phyloP scores from a whole-genome alignment of 257 asterid genomes.

The Plectranthus barbatus region DNA sequence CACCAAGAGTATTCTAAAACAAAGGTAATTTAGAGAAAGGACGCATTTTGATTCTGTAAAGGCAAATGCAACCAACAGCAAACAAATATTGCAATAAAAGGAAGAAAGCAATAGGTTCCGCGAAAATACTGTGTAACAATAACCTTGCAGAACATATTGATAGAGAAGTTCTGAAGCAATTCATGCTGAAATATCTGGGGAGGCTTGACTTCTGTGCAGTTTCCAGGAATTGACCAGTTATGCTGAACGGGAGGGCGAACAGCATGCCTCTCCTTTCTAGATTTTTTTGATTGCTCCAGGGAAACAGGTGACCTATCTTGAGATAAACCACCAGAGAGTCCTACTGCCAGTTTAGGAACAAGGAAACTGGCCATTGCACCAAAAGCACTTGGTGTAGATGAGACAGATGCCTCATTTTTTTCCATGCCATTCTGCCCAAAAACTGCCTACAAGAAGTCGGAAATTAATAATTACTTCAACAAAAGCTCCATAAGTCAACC shows the following conservation, averaged over 20 bases:
- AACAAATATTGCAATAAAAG: neutral
- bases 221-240: slow-evolving; percentile 85
- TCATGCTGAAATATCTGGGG: slow-evolving; percentile 98
- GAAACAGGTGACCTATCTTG: slow-evolving; percentile 64
- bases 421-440: slow-evolving; percentile 66
- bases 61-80: neutral
- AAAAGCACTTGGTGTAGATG: slow-evolving; percentile 71
- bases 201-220: slow-evolving; percentile 31
- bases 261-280: slow-evolving; percentile 79
- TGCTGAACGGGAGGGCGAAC: slow-evolving; percentile 98
- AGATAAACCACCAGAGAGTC: slow-evolving; percentile 58
- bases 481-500: neutral
- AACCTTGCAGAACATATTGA: slow-evolving; percentile 99
- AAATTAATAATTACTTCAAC: slow-evolving; percentile 8
- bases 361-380: slow-evolving; percentile 98
- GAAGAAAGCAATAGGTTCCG: neutral
- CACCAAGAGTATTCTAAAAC: neutral
- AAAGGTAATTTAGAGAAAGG: neutral
- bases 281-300: slow-evolving; percentile 47
- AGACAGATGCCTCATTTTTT: slow-evolving; percentile 42
- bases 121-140: neutral
- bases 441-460: slow-evolving; percentile 54
- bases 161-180: slow-evolving; percentile 88
- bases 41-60: neutral
- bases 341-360: slow-evolving; percentile 78